Conservation (phyloP, 768 basidiomycete genomes). For the Astraeus odoratus region DNA sequence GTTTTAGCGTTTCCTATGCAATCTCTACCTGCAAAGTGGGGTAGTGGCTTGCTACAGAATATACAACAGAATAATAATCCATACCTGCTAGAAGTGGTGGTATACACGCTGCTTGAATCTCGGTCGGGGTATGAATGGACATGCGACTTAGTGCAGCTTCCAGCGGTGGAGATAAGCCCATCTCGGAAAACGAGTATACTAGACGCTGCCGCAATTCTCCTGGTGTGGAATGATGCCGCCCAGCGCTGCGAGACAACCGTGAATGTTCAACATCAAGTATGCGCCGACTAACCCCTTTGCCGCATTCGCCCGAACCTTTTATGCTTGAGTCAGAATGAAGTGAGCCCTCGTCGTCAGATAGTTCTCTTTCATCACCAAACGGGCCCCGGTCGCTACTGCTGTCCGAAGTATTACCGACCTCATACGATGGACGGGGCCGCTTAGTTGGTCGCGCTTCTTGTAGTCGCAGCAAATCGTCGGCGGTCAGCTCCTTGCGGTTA, state of each 20-base stretch:
- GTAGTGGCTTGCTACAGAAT: background rate
- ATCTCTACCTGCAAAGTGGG: conserved; percentile 63
- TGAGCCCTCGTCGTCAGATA: conserved; percentile 15
- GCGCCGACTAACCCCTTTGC: conserved; percentile 6
- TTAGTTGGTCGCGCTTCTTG: conserved; percentile 39
- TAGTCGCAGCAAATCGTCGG: conserved; percentile 41
- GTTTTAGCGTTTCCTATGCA: conserved; percentile 98
- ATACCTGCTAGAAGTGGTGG: conserved; percentile 76
- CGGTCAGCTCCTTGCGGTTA: conserved; percentile 23
- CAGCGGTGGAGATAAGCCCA: conserved; percentile 56
- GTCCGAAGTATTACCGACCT: conserved; percentile 1
- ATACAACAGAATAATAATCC: background rate
- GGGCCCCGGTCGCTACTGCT: conserved; percentile 4
- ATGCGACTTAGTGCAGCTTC: conserved; percentile 64
- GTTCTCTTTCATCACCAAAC: conserved; percentile 5
- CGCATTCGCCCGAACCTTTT: background rate
- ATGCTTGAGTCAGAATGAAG: conserved; percentile 7
- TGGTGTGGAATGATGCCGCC: conserved; percentile 7
- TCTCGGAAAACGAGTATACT: conserved; percentile 40
- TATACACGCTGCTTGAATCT: conserved; percentile 87
- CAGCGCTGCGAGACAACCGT: conserved; percentile 17
- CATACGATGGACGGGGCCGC: conserved; percentile 17
- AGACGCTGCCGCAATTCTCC: conserved; percentile 6
- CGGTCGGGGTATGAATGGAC: conserved; percentile 82
- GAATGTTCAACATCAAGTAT: conserved; percentile 10